These are phyloP conservation scores for Tulasnella sp. DNA, from an alignment of 768 basidiomycete species.

Conservation along the genomic window DNA sequence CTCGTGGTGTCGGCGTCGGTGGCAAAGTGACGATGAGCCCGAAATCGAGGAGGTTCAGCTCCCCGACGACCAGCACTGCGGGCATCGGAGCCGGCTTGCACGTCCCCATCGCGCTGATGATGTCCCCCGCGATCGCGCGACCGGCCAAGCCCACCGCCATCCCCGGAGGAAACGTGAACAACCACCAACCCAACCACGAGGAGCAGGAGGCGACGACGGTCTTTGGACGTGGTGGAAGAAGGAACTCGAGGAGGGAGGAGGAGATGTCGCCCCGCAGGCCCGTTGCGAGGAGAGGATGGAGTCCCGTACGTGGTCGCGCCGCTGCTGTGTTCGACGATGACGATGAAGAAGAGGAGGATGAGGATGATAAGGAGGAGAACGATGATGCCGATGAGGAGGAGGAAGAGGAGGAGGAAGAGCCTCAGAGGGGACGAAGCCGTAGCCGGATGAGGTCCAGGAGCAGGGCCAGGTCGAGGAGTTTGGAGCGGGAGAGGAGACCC, in stretches of 20 bases:
- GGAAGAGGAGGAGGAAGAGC: slow-evolving; percentile 6
- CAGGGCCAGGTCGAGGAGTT: slow-evolving; percentile 14
- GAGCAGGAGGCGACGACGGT: background rate
- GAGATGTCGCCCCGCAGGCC: background rate
- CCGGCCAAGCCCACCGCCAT: background rate
- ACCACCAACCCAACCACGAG: background rate
- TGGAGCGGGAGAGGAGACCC: slow-evolving; percentile 9
- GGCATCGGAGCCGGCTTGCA: background rate
- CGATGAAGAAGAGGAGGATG: slow-evolving; percentile 15
- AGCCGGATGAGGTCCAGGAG: slow-evolving; percentile 16
- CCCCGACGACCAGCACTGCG: slow-evolving; percentile 8
- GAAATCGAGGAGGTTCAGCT: slow-evolving; percentile 15
- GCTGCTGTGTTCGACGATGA: background rate
- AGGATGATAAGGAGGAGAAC: background rate
- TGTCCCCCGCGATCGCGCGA: slow-evolving; percentile 1
- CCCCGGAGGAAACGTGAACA: background rate
- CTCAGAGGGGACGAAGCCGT: slow-evolving; percentile 13
- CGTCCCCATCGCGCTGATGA: slow-evolving; percentile 11
- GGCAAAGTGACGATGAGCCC: slow-evolving; percentile 10
- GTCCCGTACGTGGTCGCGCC: background rate
- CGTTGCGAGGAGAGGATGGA: slow-evolving; percentile 4
- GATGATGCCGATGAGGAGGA: slow-evolving; percentile 10
- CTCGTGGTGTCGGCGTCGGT: background rate
- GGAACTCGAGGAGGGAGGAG: background rate
- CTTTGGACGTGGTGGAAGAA: background rate